Evolutionary conservation across 2,329 filamentous ascomycete genomes (phyloP).

Genomic region (Phyllosticta citribraziliensis): DNA sequence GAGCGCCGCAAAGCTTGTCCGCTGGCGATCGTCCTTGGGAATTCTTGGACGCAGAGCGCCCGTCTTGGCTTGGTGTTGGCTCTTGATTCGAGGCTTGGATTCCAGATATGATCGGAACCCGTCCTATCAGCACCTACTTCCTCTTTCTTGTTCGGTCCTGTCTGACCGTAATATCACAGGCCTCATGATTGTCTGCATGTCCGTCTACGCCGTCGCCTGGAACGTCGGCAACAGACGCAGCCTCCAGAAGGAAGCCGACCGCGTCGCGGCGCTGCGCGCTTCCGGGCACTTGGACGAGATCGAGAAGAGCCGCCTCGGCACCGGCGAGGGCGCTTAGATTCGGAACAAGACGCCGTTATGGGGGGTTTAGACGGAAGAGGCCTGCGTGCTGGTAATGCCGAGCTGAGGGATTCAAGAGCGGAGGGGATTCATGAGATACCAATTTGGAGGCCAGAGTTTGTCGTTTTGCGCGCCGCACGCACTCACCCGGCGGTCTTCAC

Average conservation of each 20-base stretch:
- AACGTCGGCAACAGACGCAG: slow-evolving; percentile 15
- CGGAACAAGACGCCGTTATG: not conserved
- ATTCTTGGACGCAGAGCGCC: not conserved
- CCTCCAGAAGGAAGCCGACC: slow-evolving; percentile 13
- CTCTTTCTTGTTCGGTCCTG: not conserved
- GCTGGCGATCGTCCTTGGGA: too few relatives aligned
- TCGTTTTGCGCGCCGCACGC: not conserved
- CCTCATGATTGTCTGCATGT: slow-evolving; percentile 17
- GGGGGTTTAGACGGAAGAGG: not conserved
- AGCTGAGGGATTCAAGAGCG: not conserved
- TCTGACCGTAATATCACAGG: slow-evolving; percentile 1
- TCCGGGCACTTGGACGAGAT: slow-evolving; percentile 12
- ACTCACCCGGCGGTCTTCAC: not conserved
- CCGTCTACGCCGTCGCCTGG: slow-evolving; percentile 15
- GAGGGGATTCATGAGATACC: not conserved
- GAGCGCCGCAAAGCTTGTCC: too few relatives aligned
- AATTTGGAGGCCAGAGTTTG: not conserved
- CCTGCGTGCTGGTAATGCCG: not conserved
- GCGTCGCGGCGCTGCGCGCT: slow-evolving; percentile 14
- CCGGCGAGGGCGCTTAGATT: not conserved
- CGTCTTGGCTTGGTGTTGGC: not conserved
- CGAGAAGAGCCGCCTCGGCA: slow-evolving; percentile 4
- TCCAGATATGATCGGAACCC: too few relatives aligned
- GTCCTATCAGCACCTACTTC: too few relatives aligned
- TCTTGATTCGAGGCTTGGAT: not conserved